Evolutionary conservation across 257 asterid genomes (phyloP).

Genomic region (Jaltomata sinuosa): DNA sequence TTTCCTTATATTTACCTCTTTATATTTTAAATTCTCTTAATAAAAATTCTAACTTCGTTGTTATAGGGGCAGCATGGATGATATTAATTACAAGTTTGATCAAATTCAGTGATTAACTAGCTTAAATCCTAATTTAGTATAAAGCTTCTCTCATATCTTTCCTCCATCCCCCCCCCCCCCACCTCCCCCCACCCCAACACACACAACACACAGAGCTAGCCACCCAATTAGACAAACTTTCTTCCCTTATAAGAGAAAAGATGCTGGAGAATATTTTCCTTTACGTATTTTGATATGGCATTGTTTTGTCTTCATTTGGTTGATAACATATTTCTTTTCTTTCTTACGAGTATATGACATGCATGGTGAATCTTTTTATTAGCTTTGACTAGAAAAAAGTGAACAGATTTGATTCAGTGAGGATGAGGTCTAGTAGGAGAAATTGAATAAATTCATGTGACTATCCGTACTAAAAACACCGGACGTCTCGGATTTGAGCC

Average conservation of each 20-base stretch:
- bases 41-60: no score
- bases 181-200: no score
- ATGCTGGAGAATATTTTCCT: not conserved
- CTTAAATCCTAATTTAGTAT: no score
- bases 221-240: not conserved
- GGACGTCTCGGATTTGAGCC: not conserved
- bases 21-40: no score
- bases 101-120: no score
- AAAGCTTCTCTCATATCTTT: no score
- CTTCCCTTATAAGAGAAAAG: not conserved
- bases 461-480: not conserved
- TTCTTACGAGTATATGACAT: not conserved
- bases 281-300: not conserved
- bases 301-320: slow-evolving; percentile 3
- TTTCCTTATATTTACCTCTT: no score
- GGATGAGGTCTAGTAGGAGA: not conserved
- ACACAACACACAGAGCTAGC: not conserved
- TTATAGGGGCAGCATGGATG: no score
- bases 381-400: slow-evolving; percentile 4
- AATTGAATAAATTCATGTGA: slow-evolving; percentile 7
- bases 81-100: no score
- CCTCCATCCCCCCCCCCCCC: no score
- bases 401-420: not conserved
- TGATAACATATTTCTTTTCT: not conserved
- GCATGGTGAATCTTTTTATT: slow-evolving; percentile 2